Evolutionary conservation across 2,329 filamentous ascomycete species (phyloP), one percentile per base, ranked within the genome.

Genomic region (Stachybotrys elegans): DNA sequence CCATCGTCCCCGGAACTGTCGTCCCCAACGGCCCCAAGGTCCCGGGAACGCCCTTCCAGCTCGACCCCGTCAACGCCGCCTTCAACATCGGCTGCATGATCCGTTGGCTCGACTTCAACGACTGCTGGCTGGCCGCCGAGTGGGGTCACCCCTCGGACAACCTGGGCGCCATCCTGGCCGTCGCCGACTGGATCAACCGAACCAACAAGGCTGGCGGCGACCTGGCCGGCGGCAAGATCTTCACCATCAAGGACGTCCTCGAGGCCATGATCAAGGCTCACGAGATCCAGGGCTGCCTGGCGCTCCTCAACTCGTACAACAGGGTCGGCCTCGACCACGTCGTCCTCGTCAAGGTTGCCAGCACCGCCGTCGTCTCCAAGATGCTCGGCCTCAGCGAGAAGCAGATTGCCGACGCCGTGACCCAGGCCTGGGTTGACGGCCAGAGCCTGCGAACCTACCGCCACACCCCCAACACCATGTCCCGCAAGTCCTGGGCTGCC

Each of bases 21-120:
- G 92, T 97, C 43, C 92, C 93, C 63, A 91, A 95, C 63, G 93
- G 93, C 54, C 85, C 89, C 58, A 88, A 84, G 63, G 88, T 98
- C 36, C 88, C 88, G 32, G 93, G 93, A 53, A 97, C 93, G 23
- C 82, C 86, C 55, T 97, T 92, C 73, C 85, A 94, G 71, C 83
- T 98, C 56, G 93, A 97, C 66, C 93, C 93, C 31, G 83, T 97
- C 64, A 92, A 92, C 59, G 93, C 86, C 51, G 93, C 93, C 52
- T 97, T 98, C 81, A 97, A 97, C 78, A 97, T 98, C 58, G 93
- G 93, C 58, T 87, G 93, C 60, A 95, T 95, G 85, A 95, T 98
- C 73, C 81, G 93, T 63, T 98, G 93, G 93, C 81, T 98, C 60
- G 93, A 98, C 75, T 98, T 97, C 81, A 98, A 98, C 69, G 93